Percentiles rank a stretch among this genome's conserved stretches.
Evolutionary conservation across 148 eudicot genomes (phyloP).

Genomic region (Amaranthus palmeri): DNA sequence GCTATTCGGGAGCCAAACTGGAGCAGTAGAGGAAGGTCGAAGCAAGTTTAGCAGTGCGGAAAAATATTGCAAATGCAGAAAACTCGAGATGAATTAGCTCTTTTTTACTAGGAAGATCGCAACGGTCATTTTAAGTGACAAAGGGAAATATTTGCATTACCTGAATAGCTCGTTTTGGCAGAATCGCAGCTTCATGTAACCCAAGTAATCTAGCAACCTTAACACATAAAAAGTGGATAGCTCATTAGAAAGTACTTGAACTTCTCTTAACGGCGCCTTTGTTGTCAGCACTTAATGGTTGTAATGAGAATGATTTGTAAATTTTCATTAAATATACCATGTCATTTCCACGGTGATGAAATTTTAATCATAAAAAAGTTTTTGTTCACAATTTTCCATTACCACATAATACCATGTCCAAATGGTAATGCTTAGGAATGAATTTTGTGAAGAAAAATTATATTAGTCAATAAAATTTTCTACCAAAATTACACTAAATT

Average conservation of each 20-base stretch:
- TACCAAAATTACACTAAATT: too few relatives aligned
- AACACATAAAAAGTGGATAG: not conserved
- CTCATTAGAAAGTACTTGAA: not conserved
- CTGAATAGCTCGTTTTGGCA: slow-evolving; percentile 98
- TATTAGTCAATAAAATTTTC: too few relatives aligned
- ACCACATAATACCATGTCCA: too few relatives aligned
- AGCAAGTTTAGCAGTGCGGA: not conserved
- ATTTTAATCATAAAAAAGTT: too few relatives aligned
- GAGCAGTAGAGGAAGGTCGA: slow-evolving; percentile 4
- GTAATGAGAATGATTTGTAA: too few relatives aligned
- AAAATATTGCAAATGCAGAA: not conserved
- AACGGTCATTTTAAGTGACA: not conserved
- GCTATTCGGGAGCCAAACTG: slow-evolving; percentile 96
- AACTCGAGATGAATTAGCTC: not conserved
- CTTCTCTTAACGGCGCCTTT: not conserved
- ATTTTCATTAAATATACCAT: too few relatives aligned
- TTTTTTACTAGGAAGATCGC: not conserved
- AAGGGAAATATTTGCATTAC: slow-evolving; percentile 20
- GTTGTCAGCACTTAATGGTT: too few relatives aligned
- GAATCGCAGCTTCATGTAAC: slow-evolving; percentile 60
- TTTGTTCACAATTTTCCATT: too few relatives aligned
- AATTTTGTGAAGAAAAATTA: too few relatives aligned
- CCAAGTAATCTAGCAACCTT: slow-evolving; percentile 91
- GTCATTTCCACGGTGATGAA: too few relatives aligned
- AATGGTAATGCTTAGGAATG: too few relatives aligned